A percentile compares a stretch with the other conserved stretches of the same genome.
phyloP scores from a whole-genome alignment of 352 stramenopile genomes.

The Phytophthora sp. region DNA sequence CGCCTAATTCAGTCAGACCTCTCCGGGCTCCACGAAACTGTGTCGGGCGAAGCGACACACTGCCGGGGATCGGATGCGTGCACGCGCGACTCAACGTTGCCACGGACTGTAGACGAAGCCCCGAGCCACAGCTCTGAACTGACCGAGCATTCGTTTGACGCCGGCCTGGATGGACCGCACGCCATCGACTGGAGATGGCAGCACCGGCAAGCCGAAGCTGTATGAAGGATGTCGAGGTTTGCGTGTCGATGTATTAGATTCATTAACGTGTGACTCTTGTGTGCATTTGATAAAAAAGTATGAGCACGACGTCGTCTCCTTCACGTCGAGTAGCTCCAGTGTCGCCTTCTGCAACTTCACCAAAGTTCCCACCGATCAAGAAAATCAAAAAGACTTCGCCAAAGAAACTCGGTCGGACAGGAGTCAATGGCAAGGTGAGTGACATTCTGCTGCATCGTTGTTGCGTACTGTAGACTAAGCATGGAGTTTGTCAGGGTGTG shows the following conservation, averaged over 20 bases:
- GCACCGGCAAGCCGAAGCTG: constrained; percentile 19
- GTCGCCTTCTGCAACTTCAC: constrained; percentile 3
- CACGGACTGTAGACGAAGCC: constrained; percentile 7
- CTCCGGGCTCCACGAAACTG: constrained; percentile 4
- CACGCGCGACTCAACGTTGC: constrained; percentile 1
- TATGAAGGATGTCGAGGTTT: neutral
- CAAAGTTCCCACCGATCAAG: constrained; percentile 34
- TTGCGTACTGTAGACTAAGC: neutral
- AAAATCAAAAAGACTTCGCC: constrained; percentile 22
- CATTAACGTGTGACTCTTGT: too few relatives aligned
- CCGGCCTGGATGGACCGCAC: constrained; percentile 19
- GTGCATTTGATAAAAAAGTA: neutral
- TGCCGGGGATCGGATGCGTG: constrained; percentile 15
- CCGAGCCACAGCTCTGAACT: too few relatives aligned
- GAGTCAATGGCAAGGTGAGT: constrained; percentile 22
- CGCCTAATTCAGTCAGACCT: constrained; percentile 13
- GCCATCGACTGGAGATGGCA: constrained; percentile 9
- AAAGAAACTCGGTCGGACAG: constrained; percentile 8
- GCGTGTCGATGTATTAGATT: too few relatives aligned
- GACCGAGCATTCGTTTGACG: too few relatives aligned
- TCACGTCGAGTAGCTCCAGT: constrained; percentile 2
- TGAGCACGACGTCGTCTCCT: constrained; percentile 5
- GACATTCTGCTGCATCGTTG: too few relatives aligned
- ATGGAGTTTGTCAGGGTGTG: constrained; percentile 8
- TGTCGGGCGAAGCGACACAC: constrained; percentile 16